These are phyloP conservation scores for Pythium rishiriense DNA, from an alignment of 352 stramenopile genomes.

Conservation along the genomic window DNA sequence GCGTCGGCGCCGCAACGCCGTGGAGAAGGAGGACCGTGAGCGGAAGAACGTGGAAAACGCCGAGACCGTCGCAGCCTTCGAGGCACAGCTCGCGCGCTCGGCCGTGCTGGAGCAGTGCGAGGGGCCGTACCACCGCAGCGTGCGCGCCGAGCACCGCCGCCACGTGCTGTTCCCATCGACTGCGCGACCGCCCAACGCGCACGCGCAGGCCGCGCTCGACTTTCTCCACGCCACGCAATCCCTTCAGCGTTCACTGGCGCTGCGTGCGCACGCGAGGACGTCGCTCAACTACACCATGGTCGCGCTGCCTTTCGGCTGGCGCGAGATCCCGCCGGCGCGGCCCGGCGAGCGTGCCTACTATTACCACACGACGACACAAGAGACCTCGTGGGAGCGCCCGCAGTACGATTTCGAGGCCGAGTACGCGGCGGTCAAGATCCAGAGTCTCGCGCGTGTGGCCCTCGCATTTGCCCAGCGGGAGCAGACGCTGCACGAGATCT, in stretches of 20 bases:
- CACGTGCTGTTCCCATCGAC: slow-evolving; percentile 53
- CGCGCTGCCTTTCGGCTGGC: slow-evolving; percentile 70
- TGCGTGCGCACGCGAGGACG: slow-evolving; percentile 14
- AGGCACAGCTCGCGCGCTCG: slow-evolving; percentile 16
- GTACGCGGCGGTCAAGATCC: slow-evolving; percentile 59
- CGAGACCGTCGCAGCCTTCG: slow-evolving; percentile 7
- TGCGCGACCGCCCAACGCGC: slow-evolving; percentile 49
- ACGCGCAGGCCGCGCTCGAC: slow-evolving; percentile 44
- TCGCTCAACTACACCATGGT: slow-evolving; percentile 51
- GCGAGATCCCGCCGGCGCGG: slow-evolving; percentile 16
- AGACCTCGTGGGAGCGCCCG: slow-evolving; percentile 58
- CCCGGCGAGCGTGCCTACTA: slow-evolving; percentile 36
- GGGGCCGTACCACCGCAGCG: slow-evolving; percentile 52
- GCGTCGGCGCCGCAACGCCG: slow-evolving; percentile 12
- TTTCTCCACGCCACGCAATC: slow-evolving; percentile 40
- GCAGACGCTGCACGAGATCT: slow-evolving; percentile 38
- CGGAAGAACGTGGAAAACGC: slow-evolving; percentile 5
- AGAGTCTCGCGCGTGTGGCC: slow-evolving; percentile 55
- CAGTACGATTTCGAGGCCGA: slow-evolving; percentile 72
- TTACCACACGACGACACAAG: slow-evolving; percentile 40
- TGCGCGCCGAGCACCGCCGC: slow-evolving; percentile 45
- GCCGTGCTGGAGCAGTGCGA: slow-evolving; percentile 28
- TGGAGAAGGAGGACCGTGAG: slow-evolving; percentile 22
- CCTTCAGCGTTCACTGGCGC: slow-evolving; percentile 34
- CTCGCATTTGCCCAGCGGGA: slow-evolving; percentile 35